Conservation (phyloP, 805 yeast genomes). For the Metschnikowia shivogae region DNA sequence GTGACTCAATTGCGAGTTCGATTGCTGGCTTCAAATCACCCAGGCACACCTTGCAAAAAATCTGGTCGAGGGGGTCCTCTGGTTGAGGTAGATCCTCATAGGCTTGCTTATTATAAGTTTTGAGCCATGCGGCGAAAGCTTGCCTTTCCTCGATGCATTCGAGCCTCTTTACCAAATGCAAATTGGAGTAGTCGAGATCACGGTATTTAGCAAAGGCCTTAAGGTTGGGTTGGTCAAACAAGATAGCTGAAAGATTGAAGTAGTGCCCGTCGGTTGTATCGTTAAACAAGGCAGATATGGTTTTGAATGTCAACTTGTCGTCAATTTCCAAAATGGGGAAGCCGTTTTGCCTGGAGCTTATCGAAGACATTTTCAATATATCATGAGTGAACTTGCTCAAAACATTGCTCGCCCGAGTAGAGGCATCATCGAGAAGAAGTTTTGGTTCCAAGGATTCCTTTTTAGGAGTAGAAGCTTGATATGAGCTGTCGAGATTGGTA, state of each 20-base stretch:
- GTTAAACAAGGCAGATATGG: conserved; percentile 13
- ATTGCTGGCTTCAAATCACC: conserved; percentile 64
- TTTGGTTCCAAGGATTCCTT: conserved; percentile 11
- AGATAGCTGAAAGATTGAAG: conserved; percentile 58
- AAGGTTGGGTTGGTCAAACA: conserved; percentile 40
- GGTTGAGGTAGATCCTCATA: conserved; percentile 31
- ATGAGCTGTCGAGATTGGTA: conserved; percentile 13
- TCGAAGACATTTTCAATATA: conserved; percentile 17
- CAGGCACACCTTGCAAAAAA: conserved; percentile 47
- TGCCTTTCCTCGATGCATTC: conserved; percentile 34
- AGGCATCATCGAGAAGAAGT: background rate
- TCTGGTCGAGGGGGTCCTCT: conserved; percentile 29
- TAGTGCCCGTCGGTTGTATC: conserved; percentile 25
- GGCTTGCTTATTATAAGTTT: conserved; percentile 30
- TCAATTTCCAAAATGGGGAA: conserved; percentile 22
- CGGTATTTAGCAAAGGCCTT: conserved; percentile 2
- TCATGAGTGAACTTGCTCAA: background rate
- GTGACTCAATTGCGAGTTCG: conserved; percentile 52
- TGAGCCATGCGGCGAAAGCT: conserved; percentile 56
- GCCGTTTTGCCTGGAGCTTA: conserved; percentile 22
- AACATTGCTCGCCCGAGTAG: conserved; percentile 12
- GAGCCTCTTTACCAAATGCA: conserved; percentile 16
- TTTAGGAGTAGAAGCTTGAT: conserved; percentile 24
- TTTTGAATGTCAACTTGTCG: conserved; percentile 17
- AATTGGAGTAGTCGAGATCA: conserved; percentile 13